A percentile compares a stretch with the other conserved stretches of the same genome.
Conservation (phyloP, 257 asterid genomes). For the Solanum tacnaense region DNA sequence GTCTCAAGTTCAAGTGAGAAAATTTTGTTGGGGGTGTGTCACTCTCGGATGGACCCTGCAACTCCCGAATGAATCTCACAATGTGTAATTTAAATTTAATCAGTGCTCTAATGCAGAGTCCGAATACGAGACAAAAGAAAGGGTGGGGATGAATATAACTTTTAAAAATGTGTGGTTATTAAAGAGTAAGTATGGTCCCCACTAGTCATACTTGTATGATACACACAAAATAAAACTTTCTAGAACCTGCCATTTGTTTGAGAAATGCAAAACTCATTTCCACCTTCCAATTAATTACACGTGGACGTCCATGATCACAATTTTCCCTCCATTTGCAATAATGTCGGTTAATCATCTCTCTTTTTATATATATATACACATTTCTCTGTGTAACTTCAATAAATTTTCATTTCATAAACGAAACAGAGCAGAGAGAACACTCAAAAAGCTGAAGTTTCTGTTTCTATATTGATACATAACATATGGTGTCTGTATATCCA, state of each 20-base stretch:
- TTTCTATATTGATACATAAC: background rate
- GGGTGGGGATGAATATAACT: background rate
- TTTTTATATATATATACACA: background rate
- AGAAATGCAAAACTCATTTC: background rate
- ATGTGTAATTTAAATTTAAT: too few relatives aligned
- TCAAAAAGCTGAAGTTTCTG: background rate
- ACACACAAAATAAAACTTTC: background rate
- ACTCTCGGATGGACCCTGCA: background rate
- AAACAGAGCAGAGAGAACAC: background rate
- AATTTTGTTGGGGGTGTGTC: too few relatives aligned
- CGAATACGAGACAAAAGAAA: too few relatives aligned
- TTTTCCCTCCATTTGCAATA: background rate
- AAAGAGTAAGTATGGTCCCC: background rate
- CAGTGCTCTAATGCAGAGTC: rapidly evolving
- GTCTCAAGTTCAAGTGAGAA: too few relatives aligned
- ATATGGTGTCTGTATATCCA: slow-evolving; percentile 71
- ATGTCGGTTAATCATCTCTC: background rate
- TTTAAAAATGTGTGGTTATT: background rate
- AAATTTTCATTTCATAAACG: background rate
- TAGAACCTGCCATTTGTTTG: background rate
- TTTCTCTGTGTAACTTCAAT: background rate
- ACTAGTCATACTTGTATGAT: background rate
- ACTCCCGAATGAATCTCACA: too few relatives aligned
- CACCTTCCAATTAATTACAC: background rate
- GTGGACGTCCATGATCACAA: background rate